A percentile compares a stretch with the other conserved stretches of the same genome.
These are phyloP conservation scores for Saccharomyces mikatae DNA, from an alignment of 805 yeast species.

Conservation along the genomic window DNA sequence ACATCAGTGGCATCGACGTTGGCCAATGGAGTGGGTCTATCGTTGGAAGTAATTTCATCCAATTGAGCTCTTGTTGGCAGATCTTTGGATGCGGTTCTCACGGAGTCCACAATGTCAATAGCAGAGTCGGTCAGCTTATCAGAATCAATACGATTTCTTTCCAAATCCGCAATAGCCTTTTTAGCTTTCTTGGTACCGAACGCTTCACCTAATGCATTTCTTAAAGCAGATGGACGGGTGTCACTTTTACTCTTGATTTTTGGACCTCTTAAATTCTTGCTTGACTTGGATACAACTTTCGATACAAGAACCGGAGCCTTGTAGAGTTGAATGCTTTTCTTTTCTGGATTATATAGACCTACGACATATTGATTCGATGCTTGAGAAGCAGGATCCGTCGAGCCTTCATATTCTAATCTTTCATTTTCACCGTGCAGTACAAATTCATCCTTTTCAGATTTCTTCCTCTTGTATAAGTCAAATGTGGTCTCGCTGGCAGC, in stretches of 20 bases:
- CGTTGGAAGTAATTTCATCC: constrained; percentile 46
- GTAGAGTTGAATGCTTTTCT: constrained; percentile 54
- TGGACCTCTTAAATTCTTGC: constrained; percentile 53
- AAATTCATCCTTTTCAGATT: constrained; percentile 29
- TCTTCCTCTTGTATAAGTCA: constrained; percentile 47
- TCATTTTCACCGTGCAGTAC: constrained; percentile 73
- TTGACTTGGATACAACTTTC: constrained; percentile 53
- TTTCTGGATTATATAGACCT: constrained; percentile 69
- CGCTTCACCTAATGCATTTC: constrained; percentile 86
- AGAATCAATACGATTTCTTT: constrained; percentile 79
- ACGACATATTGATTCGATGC: constrained; percentile 49
- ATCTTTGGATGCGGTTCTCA: constrained; percentile 57
- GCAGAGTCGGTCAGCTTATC: constrained; percentile 69
- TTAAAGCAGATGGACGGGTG: constrained; percentile 44
- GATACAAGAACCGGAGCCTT: constrained; percentile 57
- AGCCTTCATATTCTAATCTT: constrained; percentile 66
- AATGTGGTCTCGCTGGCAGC: constrained; percentile 54
- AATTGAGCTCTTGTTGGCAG: constrained; percentile 68
- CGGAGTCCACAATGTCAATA: constrained; percentile 72
- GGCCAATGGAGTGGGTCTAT: constrained; percentile 78
- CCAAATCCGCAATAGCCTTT: constrained; percentile 74
- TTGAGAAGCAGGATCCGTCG: constrained; percentile 31
- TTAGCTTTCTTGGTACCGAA: constrained; percentile 97
- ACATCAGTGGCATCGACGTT: constrained; percentile 73
- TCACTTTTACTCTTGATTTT: constrained; percentile 47